A percentile compares a stretch with the other conserved stretches of the same genome.
These are phyloP conservation scores for Bacidia rubella DNA, from an alignment of 495 filamentous ascomycete species.

Conservation along the genomic window DNA sequence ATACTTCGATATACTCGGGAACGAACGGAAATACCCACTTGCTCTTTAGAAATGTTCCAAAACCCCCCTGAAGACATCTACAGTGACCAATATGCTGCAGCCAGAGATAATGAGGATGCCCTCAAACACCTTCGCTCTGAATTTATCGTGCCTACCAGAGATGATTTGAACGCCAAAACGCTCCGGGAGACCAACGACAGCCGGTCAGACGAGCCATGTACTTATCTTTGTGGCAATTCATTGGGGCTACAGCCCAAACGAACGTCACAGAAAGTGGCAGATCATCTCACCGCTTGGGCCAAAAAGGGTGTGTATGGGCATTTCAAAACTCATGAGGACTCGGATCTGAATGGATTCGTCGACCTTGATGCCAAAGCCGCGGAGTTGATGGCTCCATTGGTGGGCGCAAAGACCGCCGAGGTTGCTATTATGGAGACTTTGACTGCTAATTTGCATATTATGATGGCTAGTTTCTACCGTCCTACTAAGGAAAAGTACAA, in stretches of 20 bases:
- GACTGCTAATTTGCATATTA: constrained; percentile 79
- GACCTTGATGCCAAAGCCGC: constrained; percentile 62
- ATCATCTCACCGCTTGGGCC: constrained; percentile 77
- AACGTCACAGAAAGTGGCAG: constrained; percentile 53
- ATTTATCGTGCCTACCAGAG: constrained; percentile 74
- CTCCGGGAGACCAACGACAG: constrained; percentile 27
- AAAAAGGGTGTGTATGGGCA: constrained; percentile 89
- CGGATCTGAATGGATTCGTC: constrained; percentile 65
- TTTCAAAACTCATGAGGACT: constrained; percentile 68
- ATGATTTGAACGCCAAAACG: constrained; percentile 55
- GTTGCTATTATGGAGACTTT: constrained; percentile 90
- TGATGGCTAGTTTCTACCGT: constrained; percentile 85
- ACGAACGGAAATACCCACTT: too few species aligned
- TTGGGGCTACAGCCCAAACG: constrained; percentile 76
- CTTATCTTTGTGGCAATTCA: constrained; percentile 96
- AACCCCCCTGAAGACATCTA: too few species aligned
- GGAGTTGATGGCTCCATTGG: constrained; percentile 63
- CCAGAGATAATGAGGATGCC: constrained; percentile 49
- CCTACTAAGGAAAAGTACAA: constrained; percentile 66
- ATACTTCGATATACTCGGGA: too few species aligned
- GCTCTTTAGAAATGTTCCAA: too few species aligned
- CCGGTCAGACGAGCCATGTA: constrained; percentile 35
- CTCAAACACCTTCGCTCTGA: constrained; percentile 55
- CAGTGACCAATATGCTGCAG: neutral
- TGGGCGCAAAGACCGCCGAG: constrained; percentile 67